Base-by-base conservation (phyloP, 192 early-diverging fungal genomes). In the Umbelopsis sp. region DNA sequence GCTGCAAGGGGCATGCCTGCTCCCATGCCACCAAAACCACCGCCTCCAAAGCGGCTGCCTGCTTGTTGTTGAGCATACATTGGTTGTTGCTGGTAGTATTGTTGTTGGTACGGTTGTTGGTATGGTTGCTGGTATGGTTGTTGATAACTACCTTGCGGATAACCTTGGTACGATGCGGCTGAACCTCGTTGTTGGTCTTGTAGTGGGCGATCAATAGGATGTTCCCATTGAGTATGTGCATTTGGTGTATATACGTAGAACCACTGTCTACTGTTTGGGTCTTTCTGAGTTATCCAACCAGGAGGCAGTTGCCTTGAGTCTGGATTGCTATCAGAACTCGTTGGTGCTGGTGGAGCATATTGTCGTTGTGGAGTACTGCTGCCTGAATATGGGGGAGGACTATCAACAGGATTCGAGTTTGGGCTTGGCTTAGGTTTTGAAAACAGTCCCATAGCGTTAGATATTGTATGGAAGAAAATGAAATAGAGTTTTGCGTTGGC, bases 221-320 rank as follows among this genome's bases (percentile, higher is more conserved):
- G 77, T 25, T 79, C 73, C 77, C 77, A 79, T 68, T 79, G 77
- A 36, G 70, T 65, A 26, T 45, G 38, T 31, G 72, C 74, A 21
- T 73, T 79, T 17, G 77, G 73, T 25, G 70, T 71, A 53, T 79
- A 75, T 21, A 79, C 77, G 32, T 79, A 79, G 38, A 79, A 79
- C 73, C 74, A 79, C 17, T 66, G 70, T 20, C 49, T 29, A 14
- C 73, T 69, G 22, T 25, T 59, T 25, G 73, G 66, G 68, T 79
- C 77, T 3, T 66, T 51, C 52, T 79, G 77, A 0, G 69, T 72
- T 17, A 79, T 75, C 77, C 77, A 79, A 21, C 77, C 77, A 36
- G 51, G 36, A 47, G 77, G 77, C 31, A 79, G 44, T 31, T 12
- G 2, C 53, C 77, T 45, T 34, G 53, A 22, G 22, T 79, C 77